These are phyloP conservation scores for Triticum dicoccoides DNA, from an alignment of 176 grass and related monocot genomes.

Conservation along the genomic window DNA sequence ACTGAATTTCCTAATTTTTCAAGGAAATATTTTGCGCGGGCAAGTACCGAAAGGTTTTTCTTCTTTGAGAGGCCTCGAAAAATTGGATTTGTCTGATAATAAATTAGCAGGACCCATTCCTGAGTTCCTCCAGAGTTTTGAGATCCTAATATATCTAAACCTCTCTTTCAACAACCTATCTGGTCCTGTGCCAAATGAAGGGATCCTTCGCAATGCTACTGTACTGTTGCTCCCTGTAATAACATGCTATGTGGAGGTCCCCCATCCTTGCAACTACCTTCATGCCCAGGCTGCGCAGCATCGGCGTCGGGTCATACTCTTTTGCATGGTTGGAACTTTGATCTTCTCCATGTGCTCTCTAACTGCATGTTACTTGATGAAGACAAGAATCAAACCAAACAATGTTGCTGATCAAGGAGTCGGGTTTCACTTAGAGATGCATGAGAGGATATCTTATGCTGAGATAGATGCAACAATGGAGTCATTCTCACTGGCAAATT, in stretches of 20 bases:
- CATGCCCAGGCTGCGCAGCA: background rate
- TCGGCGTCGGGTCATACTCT: background rate
- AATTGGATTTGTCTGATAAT: background rate
- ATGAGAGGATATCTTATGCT: background rate
- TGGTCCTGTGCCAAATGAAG: background rate
- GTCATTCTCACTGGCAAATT: no score
- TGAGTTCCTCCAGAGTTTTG: background rate
- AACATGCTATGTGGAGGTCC: slow-evolving; percentile 29
- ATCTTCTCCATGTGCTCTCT: background rate
- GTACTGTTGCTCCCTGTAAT: background rate
- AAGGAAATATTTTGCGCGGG: background rate
- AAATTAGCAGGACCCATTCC: background rate
- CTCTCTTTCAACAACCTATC: slow-evolving; percentile 1
- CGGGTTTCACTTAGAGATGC: background rate
- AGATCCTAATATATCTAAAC: background rate
- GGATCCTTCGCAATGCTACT: background rate
- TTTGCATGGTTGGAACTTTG: background rate
- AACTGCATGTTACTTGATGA: background rate
- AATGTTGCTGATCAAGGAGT: background rate
- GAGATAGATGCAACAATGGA: no score
- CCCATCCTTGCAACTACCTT: background rate
- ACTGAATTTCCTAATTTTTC: background rate
- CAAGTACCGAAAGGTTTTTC: background rate
- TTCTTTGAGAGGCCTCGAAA: no score
- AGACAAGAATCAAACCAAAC: background rate